Percentiles rank a stretch among this genome's conserved stretches.
Conservation (phyloP, 371 early-diverging fungal genomes). For the Mortierella sp. region DNA sequence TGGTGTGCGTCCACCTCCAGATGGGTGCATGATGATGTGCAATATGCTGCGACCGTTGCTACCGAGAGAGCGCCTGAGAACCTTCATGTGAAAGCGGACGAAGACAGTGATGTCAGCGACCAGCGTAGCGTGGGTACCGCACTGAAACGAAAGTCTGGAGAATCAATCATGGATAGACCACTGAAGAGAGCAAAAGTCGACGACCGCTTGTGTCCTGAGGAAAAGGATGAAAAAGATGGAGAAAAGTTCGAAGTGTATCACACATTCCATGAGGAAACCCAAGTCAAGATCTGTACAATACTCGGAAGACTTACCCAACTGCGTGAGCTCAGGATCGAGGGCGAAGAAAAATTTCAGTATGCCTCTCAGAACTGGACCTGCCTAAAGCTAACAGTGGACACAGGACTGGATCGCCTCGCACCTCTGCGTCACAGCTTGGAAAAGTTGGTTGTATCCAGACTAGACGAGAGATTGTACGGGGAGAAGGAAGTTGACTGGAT, state of each 20-base stretch:
- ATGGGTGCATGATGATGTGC: not conserved
- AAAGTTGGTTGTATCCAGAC: slow-evolving; percentile 13
- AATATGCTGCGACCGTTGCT: too few species aligned
- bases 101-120: not conserved
- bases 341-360: not conserved
- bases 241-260: slow-evolving; percentile 7
- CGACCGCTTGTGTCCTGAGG: not conserved
- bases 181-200: not conserved
- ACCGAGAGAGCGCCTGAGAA: too few species aligned
- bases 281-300: slow-evolving; percentile 20
- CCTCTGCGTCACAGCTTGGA: slow-evolving; percentile 18
- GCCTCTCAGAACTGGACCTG: slow-evolving; percentile 8
- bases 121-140: not conserved
- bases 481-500: slow-evolving; percentile 30
- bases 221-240: not conserved
- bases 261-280: too few species aligned
- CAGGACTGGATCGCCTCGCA: slow-evolving; percentile 20
- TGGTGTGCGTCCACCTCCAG: not conserved
- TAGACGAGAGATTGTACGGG: slow-evolving; percentile 20
- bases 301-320: slow-evolving; percentile 24
- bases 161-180: too few species aligned
- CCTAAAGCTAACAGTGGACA: slow-evolving; percentile 16
- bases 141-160: not conserved
- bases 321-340: slow-evolving; percentile 28
- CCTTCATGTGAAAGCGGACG: too few species aligned